Percentiles rank a stretch among this genome's conserved stretches.
phyloP scores from a whole-genome alignment of 352 stramenopile species.

The Globisporangium carolinianum region DNA sequence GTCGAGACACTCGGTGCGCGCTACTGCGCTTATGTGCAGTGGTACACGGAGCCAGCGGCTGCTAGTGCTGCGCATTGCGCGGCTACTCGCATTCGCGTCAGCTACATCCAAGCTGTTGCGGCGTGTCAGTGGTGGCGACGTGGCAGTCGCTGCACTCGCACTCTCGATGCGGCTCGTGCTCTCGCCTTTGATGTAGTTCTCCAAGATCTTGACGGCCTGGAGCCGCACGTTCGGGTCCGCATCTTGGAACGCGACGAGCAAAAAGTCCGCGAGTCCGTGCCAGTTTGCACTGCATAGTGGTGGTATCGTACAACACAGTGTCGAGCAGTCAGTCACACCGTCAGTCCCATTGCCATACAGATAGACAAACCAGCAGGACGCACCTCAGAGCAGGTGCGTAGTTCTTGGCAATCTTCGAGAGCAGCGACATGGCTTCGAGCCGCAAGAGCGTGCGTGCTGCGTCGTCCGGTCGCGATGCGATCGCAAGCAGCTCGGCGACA shows the following conservation, averaged over 20 bases:
- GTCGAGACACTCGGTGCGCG: conserved; percentile 49
- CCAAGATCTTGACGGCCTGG: conserved; percentile 83
- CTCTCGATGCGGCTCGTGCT: conserved; percentile 15
- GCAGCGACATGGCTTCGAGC: conserved; percentile 75
- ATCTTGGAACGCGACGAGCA: conserved; percentile 79
- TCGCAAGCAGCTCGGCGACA: conserved; percentile 65
- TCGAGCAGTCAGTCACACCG: not conserved
- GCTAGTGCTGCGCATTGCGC: conserved; percentile 1
- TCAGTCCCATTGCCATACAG: not conserved
- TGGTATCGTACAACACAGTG: not conserved
- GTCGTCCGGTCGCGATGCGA: conserved; percentile 58
- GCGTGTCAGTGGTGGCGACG: too few species aligned
- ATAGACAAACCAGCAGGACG: not conserved
- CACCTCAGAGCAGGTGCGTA: conserved; percentile 65
- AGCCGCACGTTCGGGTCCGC: conserved; percentile 79
- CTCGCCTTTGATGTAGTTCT: conserved; percentile 84
- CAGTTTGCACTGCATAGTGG: conserved; percentile 33
- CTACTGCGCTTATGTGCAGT: conserved; percentile 11
- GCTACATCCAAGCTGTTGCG: not conserved
- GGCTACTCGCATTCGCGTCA: not conserved
- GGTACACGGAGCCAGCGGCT: conserved; percentile 11
- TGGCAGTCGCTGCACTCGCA: not conserved
- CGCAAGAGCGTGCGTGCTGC: conserved; percentile 42
- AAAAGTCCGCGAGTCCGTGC: conserved; percentile 62
- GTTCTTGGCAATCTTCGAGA: conserved; percentile 83